Evolutionary conservation across 352 stramenopile genomes (phyloP).

Genomic region (Achlya hypogyna): DNA sequence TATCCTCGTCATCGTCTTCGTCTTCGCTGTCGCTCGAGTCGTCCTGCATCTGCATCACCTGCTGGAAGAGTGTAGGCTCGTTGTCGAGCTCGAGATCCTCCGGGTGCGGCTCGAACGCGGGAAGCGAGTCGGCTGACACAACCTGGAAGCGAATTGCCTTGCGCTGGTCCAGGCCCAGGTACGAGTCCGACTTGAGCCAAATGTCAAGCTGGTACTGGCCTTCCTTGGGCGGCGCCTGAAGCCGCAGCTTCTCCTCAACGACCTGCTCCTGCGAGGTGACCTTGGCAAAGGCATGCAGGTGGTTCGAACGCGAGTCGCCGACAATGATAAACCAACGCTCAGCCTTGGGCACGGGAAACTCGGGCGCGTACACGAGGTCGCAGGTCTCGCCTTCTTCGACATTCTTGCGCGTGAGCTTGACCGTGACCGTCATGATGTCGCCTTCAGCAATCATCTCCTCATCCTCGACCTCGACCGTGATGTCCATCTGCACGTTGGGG

Average conservation of each 20-base stretch:
- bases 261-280: conserved; percentile 86
- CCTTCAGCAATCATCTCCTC: conserved; percentile 96
- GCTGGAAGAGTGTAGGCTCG: conserved; percentile 98
- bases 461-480: conserved; percentile 85
- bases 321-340: conserved; percentile 98
- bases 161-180: conserved; percentile 94
- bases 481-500: conserved; percentile 89
- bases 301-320: conserved; percentile 88
- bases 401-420: conserved; percentile 96
- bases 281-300: conserved; percentile 95
- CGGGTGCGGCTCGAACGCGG: conserved; percentile 94
- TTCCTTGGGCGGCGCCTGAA: conserved; percentile 91
- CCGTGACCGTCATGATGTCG: conserved; percentile 96
- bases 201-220: conserved; percentile 96
- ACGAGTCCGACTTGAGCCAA: conserved; percentile 96
- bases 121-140: conserved; percentile 85
- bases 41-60: conserved; percentile 81
- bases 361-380: conserved; percentile 92
- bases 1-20: conserved; percentile 55
- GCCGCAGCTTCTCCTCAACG: conserved; percentile 90
- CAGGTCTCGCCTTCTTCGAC: conserved; percentile 91
- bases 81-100: conserved; percentile 99
- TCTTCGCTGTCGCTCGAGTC: conserved; percentile 84
- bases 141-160: conserved; percentile 82
- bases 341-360: conserved; percentile 92